A percentile compares a stretch with the other conserved stretches of the same genome.
Conservation (phyloP, 108 stramenopile genomes). For the Aurantiochytrium sp. region DNA sequence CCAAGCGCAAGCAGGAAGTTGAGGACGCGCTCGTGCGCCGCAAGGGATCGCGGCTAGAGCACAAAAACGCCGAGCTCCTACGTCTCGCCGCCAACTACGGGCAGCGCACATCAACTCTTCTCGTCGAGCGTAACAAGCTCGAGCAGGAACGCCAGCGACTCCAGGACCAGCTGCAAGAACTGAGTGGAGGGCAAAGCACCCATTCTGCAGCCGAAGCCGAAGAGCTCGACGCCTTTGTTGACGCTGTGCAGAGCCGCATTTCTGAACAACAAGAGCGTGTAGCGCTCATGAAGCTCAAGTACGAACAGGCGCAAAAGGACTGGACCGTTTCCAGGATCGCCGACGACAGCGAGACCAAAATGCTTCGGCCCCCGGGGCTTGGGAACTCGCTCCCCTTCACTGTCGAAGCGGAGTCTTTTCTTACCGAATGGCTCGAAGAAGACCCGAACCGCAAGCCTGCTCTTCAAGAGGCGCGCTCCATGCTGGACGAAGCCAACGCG, state of each 20-base stretch:
- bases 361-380: background rate
- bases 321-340: no score
- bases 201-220: background rate
- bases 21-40: background rate
- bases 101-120: background rate
- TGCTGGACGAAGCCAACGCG: background rate
- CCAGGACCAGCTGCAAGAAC: background rate
- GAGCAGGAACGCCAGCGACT: background rate
- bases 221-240: background rate
- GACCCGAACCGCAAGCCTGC: background rate
- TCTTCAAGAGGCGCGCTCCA: background rate
- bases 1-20: background rate
- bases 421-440: background rate
- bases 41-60: background rate
- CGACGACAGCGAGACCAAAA: background rate
- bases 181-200: background rate
- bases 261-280: background rate
- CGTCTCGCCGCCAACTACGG: background rate
- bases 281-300: background rate
- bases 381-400: background rate
- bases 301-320: background rate
- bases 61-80: background rate
- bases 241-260: background rate
- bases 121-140: background rate
- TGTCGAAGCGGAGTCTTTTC: background rate